Conservation (phyloP, 352 stramenopile species). For the Peronospora belbahrii region DNA sequence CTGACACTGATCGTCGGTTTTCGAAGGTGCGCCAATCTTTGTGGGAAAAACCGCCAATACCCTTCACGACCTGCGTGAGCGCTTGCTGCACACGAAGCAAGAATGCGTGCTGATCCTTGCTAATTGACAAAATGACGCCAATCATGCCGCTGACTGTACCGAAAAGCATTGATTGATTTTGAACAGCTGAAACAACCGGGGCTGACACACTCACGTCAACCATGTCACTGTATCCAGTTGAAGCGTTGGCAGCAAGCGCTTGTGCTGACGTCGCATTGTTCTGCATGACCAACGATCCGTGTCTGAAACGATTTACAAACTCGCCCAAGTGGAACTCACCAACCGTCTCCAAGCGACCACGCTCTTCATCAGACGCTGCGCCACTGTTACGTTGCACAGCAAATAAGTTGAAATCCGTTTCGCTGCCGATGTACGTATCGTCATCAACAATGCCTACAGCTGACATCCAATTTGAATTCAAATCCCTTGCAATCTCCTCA, state of each 20-base stretch:
- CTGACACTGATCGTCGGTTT: conserved; percentile 74
- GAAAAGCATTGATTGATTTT: conserved; percentile 82
- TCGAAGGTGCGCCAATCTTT: conserved; percentile 90
- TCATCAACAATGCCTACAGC: conserved; percentile 91
- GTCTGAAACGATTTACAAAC: conserved; percentile 94
- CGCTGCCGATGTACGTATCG: conserved; percentile 92
- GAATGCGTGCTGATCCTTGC: conserved; percentile 89
- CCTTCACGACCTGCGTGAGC: conserved; percentile 84
- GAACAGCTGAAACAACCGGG: conserved; percentile 3
- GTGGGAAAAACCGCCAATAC: conserved; percentile 90
- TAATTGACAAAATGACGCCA: conserved; percentile 88
- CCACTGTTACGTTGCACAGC: conserved; percentile 89
- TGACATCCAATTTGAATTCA: conserved; percentile 96
- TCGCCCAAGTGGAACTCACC: conserved; percentile 94
- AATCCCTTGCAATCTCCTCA: conserved; percentile 94
- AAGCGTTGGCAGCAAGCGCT: background rate
- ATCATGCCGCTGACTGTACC: conserved; percentile 95
- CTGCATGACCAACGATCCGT: conserved; percentile 94
- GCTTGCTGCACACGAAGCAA: conserved; percentile 85
- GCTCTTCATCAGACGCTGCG: conserved; percentile 89
- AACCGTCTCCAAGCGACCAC: conserved; percentile 87
- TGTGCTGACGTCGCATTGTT: conserved; percentile 29
- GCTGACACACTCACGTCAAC: conserved; percentile 33
- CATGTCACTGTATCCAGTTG: conserved; percentile 30
- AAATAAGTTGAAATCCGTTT: conserved; percentile 95